Evolutionary conservation across 768 basidiomycete species (phyloP), one percentile per base, ranked within the genome.

Genomic region (Mycena alexandri): DNA sequence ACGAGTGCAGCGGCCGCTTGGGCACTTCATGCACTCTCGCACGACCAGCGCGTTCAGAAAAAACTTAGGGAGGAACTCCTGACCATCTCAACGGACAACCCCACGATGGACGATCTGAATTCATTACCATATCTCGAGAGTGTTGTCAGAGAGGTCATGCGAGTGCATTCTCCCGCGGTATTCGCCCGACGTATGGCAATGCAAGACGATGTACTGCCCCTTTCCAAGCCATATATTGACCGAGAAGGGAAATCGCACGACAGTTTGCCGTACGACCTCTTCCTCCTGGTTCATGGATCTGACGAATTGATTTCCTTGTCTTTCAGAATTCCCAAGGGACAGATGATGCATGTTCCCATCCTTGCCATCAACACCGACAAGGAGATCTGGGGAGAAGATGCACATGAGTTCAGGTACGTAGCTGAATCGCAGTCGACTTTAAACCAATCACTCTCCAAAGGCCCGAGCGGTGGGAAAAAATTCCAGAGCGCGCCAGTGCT

Each of bases 141-240:
- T 13, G 84, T 91, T 14, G 81, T 90, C 17, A 38, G 86, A 12
- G 91, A 92, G 76, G 85, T 83, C 0, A 75, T 92, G 61, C 84
- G 90, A 0, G 51, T 89, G 0, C 82, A 91, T 67, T 58, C 88
- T 0, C 88, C 89, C 0, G 84, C 90, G 3, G 76, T 83, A 1
- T 67, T 68, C 17, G 83, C 83, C 0, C 63, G 80, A 9, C 78
- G 88, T 7, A 73, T 81, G 2, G 86, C 88, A 0, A 79, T 78
- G 51, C 81, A 83, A 61, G 86, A 90, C 57, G 88, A 89, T 57
- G 71, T 86, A 1, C 59, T 90, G 21, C 89, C 89, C 0, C 75
- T 90, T 14, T 77, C 75, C 12, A 77, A 73, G 12, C 87, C 87
- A 3, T 78, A 84, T 47, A 81, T 76, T 0, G 86, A 86, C 61